Base-by-base conservation (phyloP, 768 basidiomycete species). In the Leccinum rimulosum region DNA sequence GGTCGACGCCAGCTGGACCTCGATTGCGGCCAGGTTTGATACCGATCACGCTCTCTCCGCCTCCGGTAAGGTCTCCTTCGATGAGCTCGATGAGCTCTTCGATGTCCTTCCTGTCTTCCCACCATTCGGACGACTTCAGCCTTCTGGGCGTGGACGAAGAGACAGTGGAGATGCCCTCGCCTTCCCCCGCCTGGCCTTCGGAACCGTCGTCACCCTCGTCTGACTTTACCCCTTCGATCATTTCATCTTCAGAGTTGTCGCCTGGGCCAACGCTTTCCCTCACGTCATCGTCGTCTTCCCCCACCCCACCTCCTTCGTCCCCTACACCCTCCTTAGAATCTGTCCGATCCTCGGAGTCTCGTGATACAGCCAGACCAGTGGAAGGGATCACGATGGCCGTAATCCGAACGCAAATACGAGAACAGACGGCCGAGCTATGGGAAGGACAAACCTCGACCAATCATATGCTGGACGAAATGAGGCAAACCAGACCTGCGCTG, bases 101-200 rank as follows among this genome's bases (percentile, higher is more conserved):
- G 6, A 62, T 68, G 57, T 83, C 82, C 0, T 84, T 78, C 66
- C 63, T 84, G 52, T 82, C 81, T 4, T 84, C 82, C 17, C 87
- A 89, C 61, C 87, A 92, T 61, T 93, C 91, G 0, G 91, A 93
- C 56, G 90, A 90, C 62, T 74, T 77, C 36, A 73, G 75, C 75
- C 60, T 78, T 70, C 67, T 80, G 76, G 77, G 68, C 59, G 66
- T 66, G n/a, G 77, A 76, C 58, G 61, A 71, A 60, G 63, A 60
- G 22, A 56, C 61, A 17, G 50, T 61, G 11, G 60, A 60, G 35
- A 47, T 69, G 31, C 61, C 45, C 31, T 68, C 72, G n/a, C 64
- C 68, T 25, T 77, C 78, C 27, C 77, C 75, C 3, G 74, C 74
- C 3, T 76, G 76, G 64, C 70, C 70, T 3, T 75, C 79, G 1